A percentile compares a stretch with the other conserved stretches of the same genome.
Evolutionary conservation across 2,329 filamentous ascomycete genomes (phyloP).

Genomic region (Pyrenochaeta sp.): DNA sequence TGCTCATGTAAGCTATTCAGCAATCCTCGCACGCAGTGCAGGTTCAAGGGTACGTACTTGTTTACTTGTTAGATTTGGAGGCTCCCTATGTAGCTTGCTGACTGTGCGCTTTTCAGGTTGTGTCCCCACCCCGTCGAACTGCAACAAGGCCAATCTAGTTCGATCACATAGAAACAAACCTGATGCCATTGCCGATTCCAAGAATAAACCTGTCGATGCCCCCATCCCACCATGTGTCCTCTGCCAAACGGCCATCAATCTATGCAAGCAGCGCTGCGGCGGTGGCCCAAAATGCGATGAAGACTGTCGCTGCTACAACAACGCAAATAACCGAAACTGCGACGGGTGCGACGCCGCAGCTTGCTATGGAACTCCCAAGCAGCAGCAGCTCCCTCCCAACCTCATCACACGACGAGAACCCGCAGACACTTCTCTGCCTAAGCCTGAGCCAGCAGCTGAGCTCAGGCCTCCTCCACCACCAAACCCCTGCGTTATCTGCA

Average conservation of each 20-base stretch:
- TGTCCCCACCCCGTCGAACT: neutral
- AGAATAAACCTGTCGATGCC: too few relatives aligned
- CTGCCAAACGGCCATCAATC: neutral
- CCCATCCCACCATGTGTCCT: neutral
- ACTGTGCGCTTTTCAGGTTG: neutral
- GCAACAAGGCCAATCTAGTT: neutral
- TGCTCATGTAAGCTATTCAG: neutral
- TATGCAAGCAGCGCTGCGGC: neutral
- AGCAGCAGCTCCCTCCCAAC: neutral
- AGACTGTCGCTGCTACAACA: neutral
- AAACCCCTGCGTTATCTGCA: neutral
- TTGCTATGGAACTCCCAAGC: neutral
- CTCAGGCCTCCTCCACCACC: neutral
- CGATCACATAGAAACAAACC: neutral
- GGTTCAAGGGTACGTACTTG: neutral
- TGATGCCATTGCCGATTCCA: too few relatives aligned
- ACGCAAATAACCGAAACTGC: neutral
- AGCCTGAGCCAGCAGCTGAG: neutral
- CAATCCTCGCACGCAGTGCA: neutral
- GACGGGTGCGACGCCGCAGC: neutral
- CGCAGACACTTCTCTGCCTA: neutral
- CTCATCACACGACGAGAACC: neutral
- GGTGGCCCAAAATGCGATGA: neutral
- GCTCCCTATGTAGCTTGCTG: too few relatives aligned
- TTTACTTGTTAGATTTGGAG: too few relatives aligned